phyloP scores from a whole-genome alignment of 305 asterid species.

The Fraxinus latifolia region DNA sequence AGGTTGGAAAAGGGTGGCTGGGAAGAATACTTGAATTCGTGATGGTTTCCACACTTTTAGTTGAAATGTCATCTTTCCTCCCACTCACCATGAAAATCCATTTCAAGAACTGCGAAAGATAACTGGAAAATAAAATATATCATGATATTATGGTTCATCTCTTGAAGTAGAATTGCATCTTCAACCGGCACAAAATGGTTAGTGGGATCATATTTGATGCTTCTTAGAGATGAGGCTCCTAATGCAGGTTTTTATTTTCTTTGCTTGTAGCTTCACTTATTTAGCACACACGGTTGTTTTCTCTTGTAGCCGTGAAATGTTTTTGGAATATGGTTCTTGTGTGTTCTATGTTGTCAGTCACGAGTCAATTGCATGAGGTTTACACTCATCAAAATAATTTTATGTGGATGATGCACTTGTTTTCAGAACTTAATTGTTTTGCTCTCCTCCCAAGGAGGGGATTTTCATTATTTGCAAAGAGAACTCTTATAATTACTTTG shows the following conservation, averaged over 20 bases:
- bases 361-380: background rate
- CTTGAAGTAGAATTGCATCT: background rate
- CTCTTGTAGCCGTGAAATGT: background rate
- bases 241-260: background rate
- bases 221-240: background rate
- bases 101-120: background rate
- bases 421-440: background rate
- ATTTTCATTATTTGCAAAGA: background rate
- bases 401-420: background rate
- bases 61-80: background rate
- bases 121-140: background rate
- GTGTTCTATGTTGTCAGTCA: background rate
- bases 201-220: background rate
- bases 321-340: background rate
- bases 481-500: background rate
- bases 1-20: constrained; percentile 71
- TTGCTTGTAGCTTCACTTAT: background rate
- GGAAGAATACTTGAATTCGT: constrained; percentile 65
- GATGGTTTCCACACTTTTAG: constrained; percentile 19
- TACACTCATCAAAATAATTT: background rate
- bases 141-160: background rate
- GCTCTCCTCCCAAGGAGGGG: background rate
- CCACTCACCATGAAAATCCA: background rate
- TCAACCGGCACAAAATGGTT: background rate
- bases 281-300: background rate